Percentiles rank a stretch among this genome's conserved stretches.
Evolutionary conservation across 768 basidiomycete species (phyloP).

Genomic region (Boletus rubroflammeus): DNA sequence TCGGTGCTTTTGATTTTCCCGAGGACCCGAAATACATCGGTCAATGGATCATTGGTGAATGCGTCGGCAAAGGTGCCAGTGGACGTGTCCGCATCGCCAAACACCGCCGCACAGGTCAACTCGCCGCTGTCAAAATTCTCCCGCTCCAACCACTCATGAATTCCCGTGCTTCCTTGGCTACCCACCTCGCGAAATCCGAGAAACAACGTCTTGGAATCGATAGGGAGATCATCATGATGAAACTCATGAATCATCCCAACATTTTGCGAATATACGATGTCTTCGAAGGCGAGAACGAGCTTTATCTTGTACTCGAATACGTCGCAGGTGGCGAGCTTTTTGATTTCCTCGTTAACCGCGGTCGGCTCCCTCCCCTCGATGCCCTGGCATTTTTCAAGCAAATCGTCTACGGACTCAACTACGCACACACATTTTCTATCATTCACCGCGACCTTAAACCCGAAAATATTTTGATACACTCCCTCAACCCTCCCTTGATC

Average conservation of each 20-base stretch:
- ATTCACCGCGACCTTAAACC: conserved; percentile 98
- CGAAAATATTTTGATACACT: conserved; percentile 92
- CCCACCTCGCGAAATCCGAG: conserved; percentile 67
- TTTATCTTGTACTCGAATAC: conserved; percentile 92
- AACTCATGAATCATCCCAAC: conserved; percentile 97
- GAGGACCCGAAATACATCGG: conserved; percentile 85
- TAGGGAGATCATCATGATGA: conserved; percentile 98
- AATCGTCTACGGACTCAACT: conserved; percentile 91
- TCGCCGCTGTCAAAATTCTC: conserved; percentile 95
- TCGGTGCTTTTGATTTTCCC: conserved; percentile 72
- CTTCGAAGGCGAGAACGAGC: conserved; percentile 86
- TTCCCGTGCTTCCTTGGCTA: conserved; percentile 65
- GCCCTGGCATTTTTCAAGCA: conserved; percentile 94
- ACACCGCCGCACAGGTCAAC: conserved; percentile 80
- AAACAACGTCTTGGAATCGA: conserved; percentile 86
- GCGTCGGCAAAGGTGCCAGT: conserved; percentile 90
- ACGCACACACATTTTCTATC: conserved; percentile 96
- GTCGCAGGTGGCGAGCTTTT: conserved; percentile 96
- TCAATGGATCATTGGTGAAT: conserved; percentile 91
- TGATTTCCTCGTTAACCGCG: conserved; percentile 90
- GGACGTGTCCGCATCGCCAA: conserved; percentile 93
- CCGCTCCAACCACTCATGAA: conserved; percentile 75
- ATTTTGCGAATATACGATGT: conserved; percentile 95
- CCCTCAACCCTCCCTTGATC: conserved; percentile 73
- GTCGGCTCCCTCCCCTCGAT: conserved; percentile 73